phyloP scores from a whole-genome alignment of 805 yeast species.

The Maudiozyma serrabonitensis region DNA sequence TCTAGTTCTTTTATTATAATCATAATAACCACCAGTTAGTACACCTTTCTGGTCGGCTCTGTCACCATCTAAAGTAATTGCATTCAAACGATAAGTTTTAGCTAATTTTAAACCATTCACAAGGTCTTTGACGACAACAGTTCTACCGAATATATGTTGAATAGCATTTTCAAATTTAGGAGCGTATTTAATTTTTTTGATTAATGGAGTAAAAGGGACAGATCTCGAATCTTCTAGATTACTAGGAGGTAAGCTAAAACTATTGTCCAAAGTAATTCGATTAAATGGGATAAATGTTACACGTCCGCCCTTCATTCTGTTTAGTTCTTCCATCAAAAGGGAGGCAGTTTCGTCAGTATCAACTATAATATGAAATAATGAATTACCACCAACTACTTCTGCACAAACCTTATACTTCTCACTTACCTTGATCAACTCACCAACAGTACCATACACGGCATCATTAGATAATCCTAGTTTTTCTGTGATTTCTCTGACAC shows the following conservation, averaged over 20 bases:
- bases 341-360: slow-evolving; percentile 81
- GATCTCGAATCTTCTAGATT: slow-evolving; percentile 30
- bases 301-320: slow-evolving; percentile 63
- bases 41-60: slow-evolving; percentile 77
- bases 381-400: slow-evolving; percentile 81
- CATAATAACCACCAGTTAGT: slow-evolving; percentile 80
- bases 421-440: slow-evolving; percentile 71
- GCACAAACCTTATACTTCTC: slow-evolving; percentile 78
- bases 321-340: slow-evolving; percentile 64
- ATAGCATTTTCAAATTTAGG: slow-evolving; percentile 54
- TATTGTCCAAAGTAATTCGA: slow-evolving; percentile 37
- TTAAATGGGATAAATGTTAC: slow-evolving; percentile 88
- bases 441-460: slow-evolving; percentile 75
- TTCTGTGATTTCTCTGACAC: slow-evolving; percentile 54
- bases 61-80: slow-evolving; percentile 90
- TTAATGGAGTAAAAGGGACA: slow-evolving; percentile 55
- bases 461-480: slow-evolving; percentile 43
- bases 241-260: slow-evolving; percentile 48
- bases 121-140: slow-evolving; percentile 66
- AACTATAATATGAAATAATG: slow-evolving; percentile 82
- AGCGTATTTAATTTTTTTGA: slow-evolving; percentile 60
- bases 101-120: slow-evolving; percentile 62
- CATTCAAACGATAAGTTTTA: slow-evolving; percentile 47
- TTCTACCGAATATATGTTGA: slow-evolving; percentile 68
- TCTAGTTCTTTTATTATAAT: slow-evolving; percentile 49